These are phyloP conservation scores for Tubosaeta sp. DNA, from an alignment of 768 basidiomycete genomes.

Conservation along the genomic window DNA sequence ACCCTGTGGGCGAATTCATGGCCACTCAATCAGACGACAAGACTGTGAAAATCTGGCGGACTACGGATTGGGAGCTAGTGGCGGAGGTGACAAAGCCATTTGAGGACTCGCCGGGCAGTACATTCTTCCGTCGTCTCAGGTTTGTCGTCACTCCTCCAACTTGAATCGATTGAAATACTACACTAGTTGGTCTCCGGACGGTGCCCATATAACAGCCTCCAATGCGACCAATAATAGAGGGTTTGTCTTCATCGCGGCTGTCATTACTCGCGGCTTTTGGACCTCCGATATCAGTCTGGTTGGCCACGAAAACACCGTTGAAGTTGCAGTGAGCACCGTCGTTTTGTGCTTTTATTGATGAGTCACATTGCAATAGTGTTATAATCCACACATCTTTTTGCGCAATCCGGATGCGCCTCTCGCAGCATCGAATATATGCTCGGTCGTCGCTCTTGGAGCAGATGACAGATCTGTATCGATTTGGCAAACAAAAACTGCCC, in stretches of 20 bases:
- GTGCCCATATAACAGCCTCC: slow-evolving; percentile 96
- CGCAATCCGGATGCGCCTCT: slow-evolving; percentile 65
- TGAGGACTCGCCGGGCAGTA: slow-evolving; percentile 88
- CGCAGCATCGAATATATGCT: slow-evolving; percentile 79
- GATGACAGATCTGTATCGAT: slow-evolving; percentile 92
- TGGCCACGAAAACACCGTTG: slow-evolving; percentile 95
- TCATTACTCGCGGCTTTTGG: slow-evolving; percentile 88
- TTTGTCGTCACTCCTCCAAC: slow-evolving; percentile 22
- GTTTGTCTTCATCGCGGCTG: slow-evolving; percentile 95
- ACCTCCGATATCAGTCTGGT: slow-evolving; percentile 90
- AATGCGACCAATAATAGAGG: slow-evolving; percentile 96
- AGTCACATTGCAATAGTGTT: slow-evolving; percentile 32
- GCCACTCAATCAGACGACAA: slow-evolving; percentile 98
- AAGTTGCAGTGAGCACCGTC: slow-evolving; percentile 71
- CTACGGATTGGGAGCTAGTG: slow-evolving; percentile 85
- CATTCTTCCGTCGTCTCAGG: slow-evolving; percentile 91
- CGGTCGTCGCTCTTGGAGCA: slow-evolving; percentile 89
- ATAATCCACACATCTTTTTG: slow-evolving; percentile 93
- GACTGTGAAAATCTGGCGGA: slow-evolving; percentile 95
- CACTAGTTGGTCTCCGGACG: slow-evolving; percentile 94
- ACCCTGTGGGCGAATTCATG: slow-evolving; percentile 95
- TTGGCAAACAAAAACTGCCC: slow-evolving; percentile 91
- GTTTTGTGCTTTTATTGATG: not conserved
- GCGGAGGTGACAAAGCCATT: slow-evolving; percentile 87
- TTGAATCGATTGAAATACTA: not conserved